Percentiles rank a stretch among this genome's conserved stretches.
Evolutionary conservation across 2,329 filamentous ascomycete genomes (phyloP).

Genomic region (Xylariaceae sp.): DNA sequence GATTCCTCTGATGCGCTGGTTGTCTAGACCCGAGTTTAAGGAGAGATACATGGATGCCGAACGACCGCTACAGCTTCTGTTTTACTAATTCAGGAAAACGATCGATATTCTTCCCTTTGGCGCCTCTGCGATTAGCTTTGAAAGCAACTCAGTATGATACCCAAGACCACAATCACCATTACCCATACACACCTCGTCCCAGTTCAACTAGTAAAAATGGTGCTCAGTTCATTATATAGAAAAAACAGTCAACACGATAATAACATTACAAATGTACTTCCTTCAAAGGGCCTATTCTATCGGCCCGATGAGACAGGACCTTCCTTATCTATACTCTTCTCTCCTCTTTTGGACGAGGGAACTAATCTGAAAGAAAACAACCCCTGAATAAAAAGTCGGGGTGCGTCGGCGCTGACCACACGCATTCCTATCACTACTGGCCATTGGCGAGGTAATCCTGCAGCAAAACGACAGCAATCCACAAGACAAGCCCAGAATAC

Average conservation of each 20-base stretch:
- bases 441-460: constrained; percentile 28
- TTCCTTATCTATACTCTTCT: constrained; percentile 7
- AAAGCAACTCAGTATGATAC: constrained; percentile 22
- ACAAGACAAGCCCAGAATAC: constrained; percentile 26
- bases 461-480: constrained; percentile 21
- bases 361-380: constrained; percentile 13
- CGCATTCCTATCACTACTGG: too few species aligned
- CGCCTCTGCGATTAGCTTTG: too few species aligned
- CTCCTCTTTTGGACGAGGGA: constrained; percentile 7
- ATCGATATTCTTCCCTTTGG: background rate
- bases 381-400: constrained; percentile 10
- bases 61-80: constrained; percentile 57
- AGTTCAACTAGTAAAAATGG: constrained; percentile 17
- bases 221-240: constrained; percentile 16
- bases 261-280: constrained; percentile 22
- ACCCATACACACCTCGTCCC: too few species aligned
- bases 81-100: constrained; percentile 47
- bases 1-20: constrained; percentile 70
- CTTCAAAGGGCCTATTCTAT: too few species aligned
- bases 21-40: constrained; percentile 68
- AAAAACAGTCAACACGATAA: constrained; percentile 13
- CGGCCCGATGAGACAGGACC: too few species aligned
- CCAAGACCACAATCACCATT: constrained; percentile 9
- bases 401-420: too few species aligned
- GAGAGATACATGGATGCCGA: constrained; percentile 61